Conservation (phyloP, 2,329 filamentous ascomycete genomes). For the Ceratocystis alfenasii region DNA sequence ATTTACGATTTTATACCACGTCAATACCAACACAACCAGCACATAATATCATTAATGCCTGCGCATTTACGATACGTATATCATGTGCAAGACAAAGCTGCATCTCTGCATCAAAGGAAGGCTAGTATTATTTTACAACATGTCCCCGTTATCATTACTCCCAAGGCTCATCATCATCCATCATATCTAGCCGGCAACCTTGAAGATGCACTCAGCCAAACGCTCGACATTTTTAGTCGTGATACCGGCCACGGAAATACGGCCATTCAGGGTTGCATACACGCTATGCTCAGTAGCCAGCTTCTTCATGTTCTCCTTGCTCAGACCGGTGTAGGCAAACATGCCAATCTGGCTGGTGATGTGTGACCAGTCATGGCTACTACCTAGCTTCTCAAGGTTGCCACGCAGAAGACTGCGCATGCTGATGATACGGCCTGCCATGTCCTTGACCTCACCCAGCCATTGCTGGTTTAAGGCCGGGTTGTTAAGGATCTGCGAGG, state of each 20-base stretch:
- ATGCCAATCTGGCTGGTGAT: conserved; percentile 99
- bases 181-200: conserved; percentile 54
- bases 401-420: conserved; percentile 92
- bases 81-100: not conserved
- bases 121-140: conserved; percentile 17
- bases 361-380: conserved; percentile 96
- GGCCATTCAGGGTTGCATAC: conserved; percentile 87
- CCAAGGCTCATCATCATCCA: not conserved
- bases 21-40: not conserved
- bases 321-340: conserved; percentile 97
- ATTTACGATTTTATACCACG: conserved; percentile 9
- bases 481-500: conserved; percentile 81
- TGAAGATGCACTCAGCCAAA: conserved; percentile 73
- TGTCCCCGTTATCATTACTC: not conserved
- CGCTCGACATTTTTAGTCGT: conserved; percentile 67
- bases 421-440: conserved; percentile 98
- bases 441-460: conserved; percentile 92
- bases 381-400: conserved; percentile 88
- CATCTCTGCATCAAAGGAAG: conserved; percentile 6
- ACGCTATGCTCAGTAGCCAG: conserved; percentile 94
- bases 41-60: not conserved
- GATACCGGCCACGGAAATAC: conserved; percentile 77
- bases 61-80: not conserved
- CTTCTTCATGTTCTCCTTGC: conserved; percentile 76
- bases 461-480: conserved; percentile 79